Percentiles rank a stretch among this genome's conserved stretches.
These are phyloP conservation scores for Ogataea trehaloabstinens DNA, from an alignment of 805 yeast genomes.

Conservation along the genomic window DNA sequence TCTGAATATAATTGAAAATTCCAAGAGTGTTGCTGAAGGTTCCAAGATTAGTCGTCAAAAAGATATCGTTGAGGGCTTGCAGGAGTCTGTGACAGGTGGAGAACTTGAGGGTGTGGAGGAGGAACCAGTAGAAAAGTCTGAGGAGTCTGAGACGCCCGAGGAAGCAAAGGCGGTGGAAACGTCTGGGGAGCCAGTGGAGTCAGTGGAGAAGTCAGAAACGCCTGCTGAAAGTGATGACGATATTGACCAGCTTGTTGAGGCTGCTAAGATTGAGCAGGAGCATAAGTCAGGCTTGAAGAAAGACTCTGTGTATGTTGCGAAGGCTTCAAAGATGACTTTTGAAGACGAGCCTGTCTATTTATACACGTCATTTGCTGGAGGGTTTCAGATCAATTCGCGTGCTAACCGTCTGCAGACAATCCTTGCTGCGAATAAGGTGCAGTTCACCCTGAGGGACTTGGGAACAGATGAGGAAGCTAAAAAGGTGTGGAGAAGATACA, in stretches of 20 bases:
- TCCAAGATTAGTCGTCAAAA: conserved; percentile 10
- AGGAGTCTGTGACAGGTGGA: conserved; percentile 20
- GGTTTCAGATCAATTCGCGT: conserved; percentile 72
- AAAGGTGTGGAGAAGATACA: conserved; percentile 74
- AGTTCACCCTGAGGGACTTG: conserved; percentile 68
- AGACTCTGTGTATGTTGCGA: conserved; percentile 32
- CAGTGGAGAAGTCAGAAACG: conserved; percentile 3
- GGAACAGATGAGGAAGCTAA: conserved; percentile 89
- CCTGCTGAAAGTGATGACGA: conserved; percentile 16
- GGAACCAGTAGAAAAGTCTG: conserved; percentile 10
- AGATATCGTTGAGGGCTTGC: conserved; percentile 18
- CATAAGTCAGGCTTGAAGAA: conserved; percentile 2
- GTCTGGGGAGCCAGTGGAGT: conserved; percentile 1
- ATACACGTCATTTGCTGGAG: conserved; percentile 86
- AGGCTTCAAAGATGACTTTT: conserved; percentile 32
- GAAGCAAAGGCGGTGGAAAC: not conserved
- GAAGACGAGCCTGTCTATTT: conserved; percentile 66
- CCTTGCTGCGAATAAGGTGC: conserved; percentile 67
- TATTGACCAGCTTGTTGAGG: conserved; percentile 25
- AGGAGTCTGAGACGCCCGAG: conserved; percentile 3
- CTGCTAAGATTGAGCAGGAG: conserved; percentile 25
- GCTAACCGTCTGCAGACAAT: conserved; percentile 77
- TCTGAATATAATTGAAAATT: conserved; percentile 33
- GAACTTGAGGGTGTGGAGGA: conserved; percentile 20
- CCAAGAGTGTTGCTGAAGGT: conserved; percentile 21